A percentile compares a stretch with the other conserved stretches of the same genome.
Conservation (phyloP, 306 rosid genomes). For the Prunus mume region DNA sequence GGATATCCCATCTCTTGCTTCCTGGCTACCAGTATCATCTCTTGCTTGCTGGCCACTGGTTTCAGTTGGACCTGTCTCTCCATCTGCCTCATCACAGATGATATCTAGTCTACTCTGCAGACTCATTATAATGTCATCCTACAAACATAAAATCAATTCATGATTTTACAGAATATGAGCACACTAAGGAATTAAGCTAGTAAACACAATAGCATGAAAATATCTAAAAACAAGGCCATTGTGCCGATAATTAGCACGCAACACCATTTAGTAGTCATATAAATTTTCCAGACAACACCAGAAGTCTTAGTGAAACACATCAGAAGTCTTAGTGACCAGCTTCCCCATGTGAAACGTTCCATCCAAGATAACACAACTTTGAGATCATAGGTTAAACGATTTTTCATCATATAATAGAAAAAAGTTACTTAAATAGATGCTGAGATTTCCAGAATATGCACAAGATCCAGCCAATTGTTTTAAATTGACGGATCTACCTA, state of each 20-base stretch:
- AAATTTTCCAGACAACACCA: not conserved
- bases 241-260: not conserved
- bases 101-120: constrained; percentile 87
- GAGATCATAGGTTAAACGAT: not conserved
- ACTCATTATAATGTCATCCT: constrained; percentile 86
- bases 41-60: constrained; percentile 35
- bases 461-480: not conserved
- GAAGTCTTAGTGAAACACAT: not conserved
- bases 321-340: not conserved
- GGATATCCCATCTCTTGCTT: constrained; percentile 38
- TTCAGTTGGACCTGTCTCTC: constrained; percentile 35
- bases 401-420: not conserved
- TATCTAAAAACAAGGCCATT: not conserved
- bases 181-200: not conserved
- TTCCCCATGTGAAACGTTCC: not conserved
- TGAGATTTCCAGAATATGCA: not conserved
- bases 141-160: constrained; percentile 19
- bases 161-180: not conserved
- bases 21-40: constrained; percentile 35
- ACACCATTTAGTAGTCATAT: not conserved
- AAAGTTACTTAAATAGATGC: not conserved
- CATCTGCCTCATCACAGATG: constrained; percentile 77
- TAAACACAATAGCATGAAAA: not conserved
- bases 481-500: not conserved
- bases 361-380: not conserved